Percentiles rank a stretch among this genome's conserved stretches.
Conservation (phyloP, 345 rosid species). For the Abelmoschus esculentus region DNA sequence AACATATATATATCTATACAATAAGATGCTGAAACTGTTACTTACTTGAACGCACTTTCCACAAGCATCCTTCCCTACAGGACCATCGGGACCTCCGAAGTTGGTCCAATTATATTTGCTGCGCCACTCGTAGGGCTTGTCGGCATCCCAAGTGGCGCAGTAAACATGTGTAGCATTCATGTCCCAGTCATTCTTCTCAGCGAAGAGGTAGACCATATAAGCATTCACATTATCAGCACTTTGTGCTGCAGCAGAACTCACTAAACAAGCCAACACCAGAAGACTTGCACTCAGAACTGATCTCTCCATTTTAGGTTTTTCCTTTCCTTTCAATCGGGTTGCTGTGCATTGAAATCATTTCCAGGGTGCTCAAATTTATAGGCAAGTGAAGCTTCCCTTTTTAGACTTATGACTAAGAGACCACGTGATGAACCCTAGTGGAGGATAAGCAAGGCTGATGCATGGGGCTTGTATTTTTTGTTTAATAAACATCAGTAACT, state of each 20-base stretch:
- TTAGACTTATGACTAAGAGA: not conserved
- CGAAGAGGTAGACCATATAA: not conserved
- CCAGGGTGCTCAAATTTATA: not conserved
- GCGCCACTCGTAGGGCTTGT: not conserved
- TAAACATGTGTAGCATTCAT: not conserved
- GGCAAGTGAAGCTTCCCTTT: not conserved
- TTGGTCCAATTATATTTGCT: not conserved
- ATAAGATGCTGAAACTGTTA: no score
- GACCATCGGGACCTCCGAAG: not conserved
- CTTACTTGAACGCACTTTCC: conserved; percentile 18
- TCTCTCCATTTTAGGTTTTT: not conserved
- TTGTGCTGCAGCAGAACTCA: not conserved
- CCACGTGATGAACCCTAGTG: no score
- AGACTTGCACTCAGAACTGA: not conserved
- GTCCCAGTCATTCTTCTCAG: not conserved
- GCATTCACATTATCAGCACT: not conserved
- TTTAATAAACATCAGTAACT: no score
- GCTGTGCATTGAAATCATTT: not conserved
- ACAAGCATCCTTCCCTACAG: not conserved
- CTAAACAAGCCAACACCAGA: not conserved
- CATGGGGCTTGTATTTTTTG: no score
- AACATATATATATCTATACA: no score
- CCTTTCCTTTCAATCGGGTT: not conserved
- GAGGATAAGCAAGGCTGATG: no score
- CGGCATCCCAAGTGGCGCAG: not conserved